Percentiles rank a stretch among this genome's conserved stretches.
Conservation (phyloP, 1,139 yeast species). For the Citeromyces siamensis region DNA sequence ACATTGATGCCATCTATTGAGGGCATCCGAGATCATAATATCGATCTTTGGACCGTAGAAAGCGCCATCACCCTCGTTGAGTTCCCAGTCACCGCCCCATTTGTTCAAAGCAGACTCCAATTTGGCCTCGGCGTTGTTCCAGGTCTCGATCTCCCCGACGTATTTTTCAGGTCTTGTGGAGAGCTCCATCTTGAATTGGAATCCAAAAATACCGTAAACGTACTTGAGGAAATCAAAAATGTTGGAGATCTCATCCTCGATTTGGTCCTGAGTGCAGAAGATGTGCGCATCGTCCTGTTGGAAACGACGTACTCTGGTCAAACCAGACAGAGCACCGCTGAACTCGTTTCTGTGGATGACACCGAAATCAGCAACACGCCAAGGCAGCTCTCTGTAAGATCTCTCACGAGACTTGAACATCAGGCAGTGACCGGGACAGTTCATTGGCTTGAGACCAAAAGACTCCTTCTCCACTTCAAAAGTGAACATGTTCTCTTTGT, state of each 20-base stretch:
- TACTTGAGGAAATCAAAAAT: conserved; percentile 68
- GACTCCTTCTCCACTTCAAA: conserved; percentile 90
- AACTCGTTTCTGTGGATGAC: conserved; percentile 93
- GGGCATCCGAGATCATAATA: conserved; percentile 72
- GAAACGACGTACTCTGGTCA: conserved; percentile 90
- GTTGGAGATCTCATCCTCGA: conserved; percentile 62
- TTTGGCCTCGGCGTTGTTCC: conserved; percentile 78
- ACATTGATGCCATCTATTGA: conserved; percentile 79
- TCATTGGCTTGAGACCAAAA: conserved; percentile 93
- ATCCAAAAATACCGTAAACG: conserved; percentile 71
- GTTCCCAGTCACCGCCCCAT: conserved; percentile 55
- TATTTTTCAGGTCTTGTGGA: conserved; percentile 85
- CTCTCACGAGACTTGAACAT: conserved; percentile 75
- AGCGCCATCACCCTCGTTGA: conserved; percentile 93
- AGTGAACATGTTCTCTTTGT: conserved; percentile 94
- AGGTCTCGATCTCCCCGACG: conserved; percentile 71
- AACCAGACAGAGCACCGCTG: conserved; percentile 87
- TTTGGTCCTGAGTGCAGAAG: conserved; percentile 78
- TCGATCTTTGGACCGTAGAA: conserved; percentile 97
- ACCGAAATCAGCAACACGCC: conserved; percentile 84
- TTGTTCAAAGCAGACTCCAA: conserved; percentile 52
- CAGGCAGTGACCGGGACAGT: conserved; percentile 96
- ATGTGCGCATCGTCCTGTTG: conserved; percentile 99
- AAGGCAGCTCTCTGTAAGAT: conserved; percentile 82
- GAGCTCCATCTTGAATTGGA: conserved; percentile 60